These are phyloP conservation scores for Geranium rotundifolium DNA, from an alignment of 345 rosid genomes.

Conservation along the genomic window DNA sequence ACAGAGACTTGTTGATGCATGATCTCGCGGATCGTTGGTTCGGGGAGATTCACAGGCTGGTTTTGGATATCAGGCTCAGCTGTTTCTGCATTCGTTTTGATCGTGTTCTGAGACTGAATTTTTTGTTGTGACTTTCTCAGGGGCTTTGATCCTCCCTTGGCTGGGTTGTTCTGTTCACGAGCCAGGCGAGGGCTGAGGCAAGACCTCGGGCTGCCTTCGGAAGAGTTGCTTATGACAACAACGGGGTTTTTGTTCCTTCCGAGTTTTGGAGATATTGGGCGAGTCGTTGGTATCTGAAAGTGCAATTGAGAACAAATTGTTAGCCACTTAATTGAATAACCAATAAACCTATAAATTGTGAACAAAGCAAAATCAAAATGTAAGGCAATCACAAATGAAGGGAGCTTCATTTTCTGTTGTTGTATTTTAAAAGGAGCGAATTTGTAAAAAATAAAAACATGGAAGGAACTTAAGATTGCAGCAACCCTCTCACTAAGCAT, in stretches of 20 bases:
- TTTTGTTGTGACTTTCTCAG: conserved; percentile 38
- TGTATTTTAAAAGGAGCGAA: too few species aligned
- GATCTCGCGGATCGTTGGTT: conserved; percentile 33
- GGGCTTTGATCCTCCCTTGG: conserved; percentile 29
- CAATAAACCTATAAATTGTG: too few species aligned
- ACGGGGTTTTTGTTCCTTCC: conserved; percentile 62
- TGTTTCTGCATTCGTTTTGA: conserved; percentile 19
- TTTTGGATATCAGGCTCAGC: conserved; percentile 27
- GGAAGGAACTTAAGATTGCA: too few species aligned
- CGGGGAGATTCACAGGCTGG: conserved; percentile 12
- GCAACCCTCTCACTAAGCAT: too few species aligned
- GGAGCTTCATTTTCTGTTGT: too few species aligned
- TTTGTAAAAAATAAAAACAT: too few species aligned
- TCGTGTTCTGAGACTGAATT: conserved; percentile 8
- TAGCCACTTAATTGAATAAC: too few species aligned
- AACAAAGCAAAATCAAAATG: too few species aligned
- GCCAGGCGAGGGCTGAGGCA: conserved; percentile 23
- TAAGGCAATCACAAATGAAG: too few species aligned
- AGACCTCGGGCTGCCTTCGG: conserved; percentile 23
- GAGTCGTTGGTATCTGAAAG: conserved; percentile 73
- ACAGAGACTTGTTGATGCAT: conserved; percentile 47
- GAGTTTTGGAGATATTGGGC: conserved; percentile 82
- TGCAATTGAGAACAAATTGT: too few species aligned
- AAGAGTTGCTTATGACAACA: conserved; percentile 20
- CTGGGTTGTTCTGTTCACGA: conserved; percentile 19